These are phyloP conservation scores for Silene uniflora DNA, from an alignment of 148 eudicot genomes.

Conservation along the genomic window DNA sequence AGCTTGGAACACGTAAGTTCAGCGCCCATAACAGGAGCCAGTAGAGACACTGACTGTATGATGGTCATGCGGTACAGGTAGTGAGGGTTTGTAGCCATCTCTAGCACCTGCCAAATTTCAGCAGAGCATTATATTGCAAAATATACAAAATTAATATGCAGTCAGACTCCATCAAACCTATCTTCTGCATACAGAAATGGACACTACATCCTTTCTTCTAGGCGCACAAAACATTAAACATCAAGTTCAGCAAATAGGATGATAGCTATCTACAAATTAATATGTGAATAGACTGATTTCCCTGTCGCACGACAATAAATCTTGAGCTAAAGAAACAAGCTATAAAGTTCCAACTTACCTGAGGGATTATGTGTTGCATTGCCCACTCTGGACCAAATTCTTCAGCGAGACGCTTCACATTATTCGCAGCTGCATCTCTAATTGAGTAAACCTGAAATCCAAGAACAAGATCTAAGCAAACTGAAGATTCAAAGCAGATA, in stretches of 20 bases:
- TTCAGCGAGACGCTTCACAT: conserved; percentile 96
- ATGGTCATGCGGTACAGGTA: conserved; percentile 94
- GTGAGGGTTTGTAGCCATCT: conserved; percentile 84
- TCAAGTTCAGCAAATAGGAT: neutral
- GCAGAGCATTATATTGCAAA: neutral
- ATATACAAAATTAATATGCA: neutral
- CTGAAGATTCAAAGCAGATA: conserved; percentile 11
- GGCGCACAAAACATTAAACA: neutral
- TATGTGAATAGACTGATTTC: neutral
- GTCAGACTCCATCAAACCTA: neutral
- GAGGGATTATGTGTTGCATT: conserved; percentile 96
- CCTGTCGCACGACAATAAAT: neutral
- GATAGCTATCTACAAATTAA: neutral
- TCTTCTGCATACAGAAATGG: too few species aligned
- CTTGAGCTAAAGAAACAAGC: neutral
- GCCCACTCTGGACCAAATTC: conserved; percentile 99
- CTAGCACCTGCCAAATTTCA: conserved; percentile 57
- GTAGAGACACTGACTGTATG: conserved; percentile 66
- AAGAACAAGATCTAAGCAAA: conserved; percentile 2
- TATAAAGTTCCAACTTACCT: conserved; percentile 36
- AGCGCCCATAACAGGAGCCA: conserved; percentile 95
- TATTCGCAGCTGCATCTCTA: conserved; percentile 95
- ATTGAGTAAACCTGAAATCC: conserved; percentile 75
- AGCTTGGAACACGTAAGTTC: conserved; percentile 84
- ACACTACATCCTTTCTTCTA: too few species aligned